Evolutionary conservation across 2,329 filamentous ascomycete species (phyloP).

Genomic region (Fusarium piperis): DNA sequence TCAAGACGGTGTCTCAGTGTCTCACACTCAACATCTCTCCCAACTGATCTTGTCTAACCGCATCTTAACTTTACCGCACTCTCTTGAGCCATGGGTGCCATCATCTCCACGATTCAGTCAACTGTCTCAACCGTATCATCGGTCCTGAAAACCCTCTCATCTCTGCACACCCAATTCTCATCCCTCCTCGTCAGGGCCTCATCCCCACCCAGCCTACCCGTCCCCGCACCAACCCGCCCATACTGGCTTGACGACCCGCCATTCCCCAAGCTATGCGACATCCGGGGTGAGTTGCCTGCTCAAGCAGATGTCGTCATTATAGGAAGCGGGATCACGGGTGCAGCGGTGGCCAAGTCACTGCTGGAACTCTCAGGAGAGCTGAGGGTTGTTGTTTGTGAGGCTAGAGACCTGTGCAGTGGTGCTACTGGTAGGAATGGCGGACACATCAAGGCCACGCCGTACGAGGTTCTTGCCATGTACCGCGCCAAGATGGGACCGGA

Average conservation of each 20-base stretch:
- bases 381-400: constrained; percentile 60
- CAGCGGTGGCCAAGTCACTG: constrained; percentile 42
- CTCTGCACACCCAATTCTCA: constrained; percentile 42
- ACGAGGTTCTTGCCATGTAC: constrained; percentile 52
- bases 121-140: constrained; percentile 35
- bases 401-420: constrained; percentile 59
- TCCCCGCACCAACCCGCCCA: constrained; percentile 52
- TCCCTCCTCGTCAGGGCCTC: constrained; percentile 44
- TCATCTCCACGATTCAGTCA: constrained; percentile 44
- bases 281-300: constrained; percentile 46
- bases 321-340: constrained; percentile 64
- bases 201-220: constrained; percentile 52
- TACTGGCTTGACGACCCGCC: constrained; percentile 59
- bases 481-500: constrained; percentile 45
- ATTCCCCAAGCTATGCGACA: constrained; percentile 52
- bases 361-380: constrained; percentile 38
- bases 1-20: not conserved
- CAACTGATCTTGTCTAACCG: not conserved
- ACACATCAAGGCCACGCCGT: constrained; percentile 58
- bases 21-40: not conserved
- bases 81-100: constrained; percentile 44
- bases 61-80: not conserved
- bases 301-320: constrained; percentile 61
- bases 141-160: constrained; percentile 38
- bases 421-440: constrained; percentile 65